Percentiles rank a stretch among this genome's conserved stretches.
These are phyloP conservation scores for Solanum corneliomulleri DNA, from an alignment of 257 asterid genomes.

Conservation along the genomic window DNA sequence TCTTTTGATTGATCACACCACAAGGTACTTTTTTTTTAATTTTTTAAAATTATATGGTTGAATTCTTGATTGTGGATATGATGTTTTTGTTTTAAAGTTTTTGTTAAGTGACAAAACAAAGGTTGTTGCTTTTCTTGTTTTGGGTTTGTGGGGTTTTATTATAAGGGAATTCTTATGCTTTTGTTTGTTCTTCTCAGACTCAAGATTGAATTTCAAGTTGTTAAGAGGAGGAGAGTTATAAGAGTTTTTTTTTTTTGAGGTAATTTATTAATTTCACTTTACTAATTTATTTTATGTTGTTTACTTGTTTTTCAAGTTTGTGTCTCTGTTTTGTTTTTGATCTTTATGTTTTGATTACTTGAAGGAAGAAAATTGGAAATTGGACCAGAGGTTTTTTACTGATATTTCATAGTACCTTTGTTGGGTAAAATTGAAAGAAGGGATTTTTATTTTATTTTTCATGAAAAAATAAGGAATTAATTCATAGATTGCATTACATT, in stretches of 20 bases:
- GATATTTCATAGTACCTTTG: not conserved
- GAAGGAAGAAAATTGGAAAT: not conserved
- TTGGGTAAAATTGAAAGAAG: not conserved
- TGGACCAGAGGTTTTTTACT: not conserved
- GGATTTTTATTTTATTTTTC: not conserved
- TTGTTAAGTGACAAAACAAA: constrained; percentile 9
- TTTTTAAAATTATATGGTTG: not conserved
- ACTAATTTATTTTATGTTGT: not conserved
- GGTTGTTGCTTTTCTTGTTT: constrained; percentile 17
- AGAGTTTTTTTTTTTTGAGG: not conserved
- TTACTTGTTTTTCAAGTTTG: not conserved
- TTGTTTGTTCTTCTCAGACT: not conserved
- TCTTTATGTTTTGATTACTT: not conserved
- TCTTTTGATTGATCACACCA: constrained; percentile 12
- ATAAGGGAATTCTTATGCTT: constrained; percentile 11
- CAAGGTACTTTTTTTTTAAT: not conserved
- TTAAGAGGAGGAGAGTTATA: not conserved
- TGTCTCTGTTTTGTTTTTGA: not conserved
- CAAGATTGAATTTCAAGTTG: not conserved
- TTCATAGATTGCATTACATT: not conserved
- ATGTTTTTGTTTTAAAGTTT: not conserved
- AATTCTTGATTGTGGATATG: not conserved
- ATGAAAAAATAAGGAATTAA: not conserved
- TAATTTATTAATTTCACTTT: not conserved
- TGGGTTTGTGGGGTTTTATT: constrained; percentile 22